Base-by-base conservation (phyloP, 805 yeast species). In the Candida berthetii region DNA sequence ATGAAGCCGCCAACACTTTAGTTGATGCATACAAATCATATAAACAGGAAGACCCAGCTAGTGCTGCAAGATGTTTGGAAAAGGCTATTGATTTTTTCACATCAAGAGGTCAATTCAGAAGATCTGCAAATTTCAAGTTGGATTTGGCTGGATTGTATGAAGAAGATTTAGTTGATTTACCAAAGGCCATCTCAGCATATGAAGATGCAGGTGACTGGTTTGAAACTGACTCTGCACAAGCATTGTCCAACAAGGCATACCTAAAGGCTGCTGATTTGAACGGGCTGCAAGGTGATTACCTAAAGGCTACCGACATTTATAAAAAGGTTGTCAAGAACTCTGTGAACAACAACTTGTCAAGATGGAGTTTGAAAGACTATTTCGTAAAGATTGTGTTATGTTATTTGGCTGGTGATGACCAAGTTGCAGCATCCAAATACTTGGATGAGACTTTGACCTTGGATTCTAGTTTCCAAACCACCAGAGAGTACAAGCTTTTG, bases 161-260 rank as follows among this genome's bases (percentile, higher is more conserved):
- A 63, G 74, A 75, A 36, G 85, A 83, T 38, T 66, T 87, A 17
- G 74, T 74, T 38, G 91, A 90, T 54, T 62, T 68, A 27, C 66
- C 71, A 19, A 76, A 76, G 50, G 97, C 99, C 6, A 73, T 83
- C 40, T 71, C 71, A 41, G 78, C 89, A 24, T 91, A 84, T 58
- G 95, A 89, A 57, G 85, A 83, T 53, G 96, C 99, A 10, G 96
- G 96, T 33, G 98, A 93, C 56, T 93, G 96, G 90, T 90, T 84
- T 58, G 76, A 79, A 42, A 87, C 91, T 47, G 99, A 93, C 64
- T 90, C 88, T 44, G 97, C 98, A 0, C 84, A 83, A 48, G 95
- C 97, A 8, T 62, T 91, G 42, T 78, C 96, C 20, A 89, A 82
- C 64, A 93, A 93, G 66, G 90, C 95, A 19, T 85, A 76, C 50